A percentile compares a stretch with the other conserved stretches of the same genome.
phyloP scores from a whole-genome alignment of 1,284 basidiomycete genomes.

The Sporisorium scitamineum region DNA sequence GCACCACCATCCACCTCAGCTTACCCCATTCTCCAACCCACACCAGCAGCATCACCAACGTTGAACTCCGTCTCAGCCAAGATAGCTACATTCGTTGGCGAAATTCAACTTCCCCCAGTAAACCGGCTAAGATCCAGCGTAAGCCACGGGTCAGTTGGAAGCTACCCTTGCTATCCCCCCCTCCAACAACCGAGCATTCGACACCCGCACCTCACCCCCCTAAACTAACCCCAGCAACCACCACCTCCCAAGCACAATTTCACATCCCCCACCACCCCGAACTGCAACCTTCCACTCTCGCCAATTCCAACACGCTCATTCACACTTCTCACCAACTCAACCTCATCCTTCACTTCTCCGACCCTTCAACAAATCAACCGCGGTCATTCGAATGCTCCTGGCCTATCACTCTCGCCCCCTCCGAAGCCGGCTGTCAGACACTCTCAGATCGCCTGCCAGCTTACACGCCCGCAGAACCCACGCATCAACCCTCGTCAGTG shows the following conservation, averaged over 20 bases:
- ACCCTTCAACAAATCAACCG: background rate
- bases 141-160: background rate
- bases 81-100: conserved; percentile 8
- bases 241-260: background rate
- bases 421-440: background rate
- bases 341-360: conserved; percentile 1
- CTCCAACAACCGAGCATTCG: too few species aligned
- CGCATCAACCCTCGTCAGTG: background rate
- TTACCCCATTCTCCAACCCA: background rate
- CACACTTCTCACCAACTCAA: conserved; percentile 20
- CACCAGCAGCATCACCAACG: background rate
- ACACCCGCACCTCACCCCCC: background rate
- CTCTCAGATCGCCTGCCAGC: background rate
- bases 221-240: background rate
- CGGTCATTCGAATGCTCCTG: background rate
- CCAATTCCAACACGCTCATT: background rate
- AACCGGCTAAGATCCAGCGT: background rate
- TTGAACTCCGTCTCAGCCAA: conserved; percentile 10
- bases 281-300: conserved; percentile 6
- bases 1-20: background rate
- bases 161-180: background rate
- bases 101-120: background rate
- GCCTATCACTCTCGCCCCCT: conserved; percentile 11
- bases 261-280: background rate
- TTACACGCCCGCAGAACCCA: background rate